A percentile compares a stretch with the other conserved stretches of the same genome.
Conservation (phyloP, 129 eudicot species). For the Deinandra increscens region DNA sequence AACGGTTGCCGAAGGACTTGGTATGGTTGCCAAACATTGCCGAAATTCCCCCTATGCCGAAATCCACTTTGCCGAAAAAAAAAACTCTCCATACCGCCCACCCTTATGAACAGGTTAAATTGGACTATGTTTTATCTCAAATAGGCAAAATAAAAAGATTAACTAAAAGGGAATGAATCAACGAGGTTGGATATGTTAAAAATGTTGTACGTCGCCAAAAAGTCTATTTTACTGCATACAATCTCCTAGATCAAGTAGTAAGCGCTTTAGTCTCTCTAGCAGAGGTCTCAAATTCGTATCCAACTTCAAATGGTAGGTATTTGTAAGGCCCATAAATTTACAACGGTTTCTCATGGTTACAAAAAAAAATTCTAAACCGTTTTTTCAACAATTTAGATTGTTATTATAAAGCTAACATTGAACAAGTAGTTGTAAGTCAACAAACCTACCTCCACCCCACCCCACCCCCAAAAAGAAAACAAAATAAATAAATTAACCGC, state of each 20-base stretch:
- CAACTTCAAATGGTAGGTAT: not conserved
- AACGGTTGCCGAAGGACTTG: too few species aligned
- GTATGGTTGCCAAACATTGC: too few species aligned
- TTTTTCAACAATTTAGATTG: not conserved
- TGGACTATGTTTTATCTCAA: not conserved
- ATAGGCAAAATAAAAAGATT: not conserved
- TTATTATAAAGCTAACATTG: not conserved
- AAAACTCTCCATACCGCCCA: too few species aligned
- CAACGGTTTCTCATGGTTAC: not conserved
- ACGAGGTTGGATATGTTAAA: not conserved
- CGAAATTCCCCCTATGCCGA: too few species aligned
- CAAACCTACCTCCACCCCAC: not conserved
- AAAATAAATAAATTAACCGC: too few species aligned
- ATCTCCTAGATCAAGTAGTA: not conserved
- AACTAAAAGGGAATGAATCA: not conserved
- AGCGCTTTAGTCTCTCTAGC: not conserved
- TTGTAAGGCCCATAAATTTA: not conserved
- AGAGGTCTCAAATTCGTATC: not conserved
- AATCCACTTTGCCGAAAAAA: too few species aligned
- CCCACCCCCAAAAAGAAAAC: not conserved
- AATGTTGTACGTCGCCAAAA: not conserved
- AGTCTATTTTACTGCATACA: not conserved
- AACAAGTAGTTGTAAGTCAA: not conserved
- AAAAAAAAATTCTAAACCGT: not conserved
- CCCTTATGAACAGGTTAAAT: not conserved